Percentiles rank a stretch among this genome's conserved stretches.
Evolutionary conservation across 371 early-diverging fungal genomes (phyloP).

Genomic region (Mortierella sp.): DNA sequence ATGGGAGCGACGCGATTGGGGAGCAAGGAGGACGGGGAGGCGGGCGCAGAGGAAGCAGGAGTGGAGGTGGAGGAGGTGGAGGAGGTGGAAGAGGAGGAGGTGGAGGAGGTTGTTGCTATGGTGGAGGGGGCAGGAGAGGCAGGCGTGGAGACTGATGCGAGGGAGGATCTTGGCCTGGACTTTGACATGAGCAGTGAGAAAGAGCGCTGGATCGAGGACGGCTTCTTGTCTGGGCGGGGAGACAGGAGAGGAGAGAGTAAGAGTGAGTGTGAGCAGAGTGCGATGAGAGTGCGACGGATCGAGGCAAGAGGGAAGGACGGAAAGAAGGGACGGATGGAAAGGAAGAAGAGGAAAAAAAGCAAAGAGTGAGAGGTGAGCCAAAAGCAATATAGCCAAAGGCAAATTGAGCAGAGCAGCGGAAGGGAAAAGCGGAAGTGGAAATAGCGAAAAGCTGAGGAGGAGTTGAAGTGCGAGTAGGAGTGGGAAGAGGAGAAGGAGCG

Average conservation of each 20-base stretch:
- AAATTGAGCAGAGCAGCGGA: too few species aligned
- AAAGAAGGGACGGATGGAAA: too few species aligned
- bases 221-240: constrained; percentile 9
- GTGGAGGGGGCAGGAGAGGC: background rate
- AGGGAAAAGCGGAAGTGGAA: too few species aligned
- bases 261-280: background rate
- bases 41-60: background rate
- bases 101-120: background rate
- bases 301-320: too few species aligned
- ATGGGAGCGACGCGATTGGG: constrained; percentile 8
- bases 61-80: constrained; percentile 1
- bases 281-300: too few species aligned
- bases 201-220: constrained; percentile 18
- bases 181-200: constrained; percentile 22
- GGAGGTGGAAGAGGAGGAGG: background rate
- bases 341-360: too few species aligned
- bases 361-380: too few species aligned
- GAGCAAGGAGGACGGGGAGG: background rate
- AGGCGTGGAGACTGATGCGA: background rate
- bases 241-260: background rate
- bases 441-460: too few species aligned
- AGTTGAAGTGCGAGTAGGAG: too few species aligned
- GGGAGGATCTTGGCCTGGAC: background rate
- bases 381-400: too few species aligned
- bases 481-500: too few species aligned